Percentiles rank a stretch among this genome's conserved stretches.
Conservation (phyloP, 2,329 filamentous ascomycete genomes). For the Verticillium longisporum region DNA sequence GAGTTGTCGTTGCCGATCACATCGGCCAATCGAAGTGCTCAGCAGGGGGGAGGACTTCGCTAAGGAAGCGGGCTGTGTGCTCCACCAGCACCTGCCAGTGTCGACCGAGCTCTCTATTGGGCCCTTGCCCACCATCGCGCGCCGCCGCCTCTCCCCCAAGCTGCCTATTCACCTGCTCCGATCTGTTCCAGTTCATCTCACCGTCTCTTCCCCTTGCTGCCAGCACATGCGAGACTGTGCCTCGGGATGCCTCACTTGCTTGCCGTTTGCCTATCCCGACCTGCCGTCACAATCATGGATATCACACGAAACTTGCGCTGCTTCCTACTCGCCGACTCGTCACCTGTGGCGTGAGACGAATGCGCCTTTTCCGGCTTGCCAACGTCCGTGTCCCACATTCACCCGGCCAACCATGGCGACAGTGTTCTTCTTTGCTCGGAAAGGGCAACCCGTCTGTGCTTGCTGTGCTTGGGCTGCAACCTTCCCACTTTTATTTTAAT, state of each 20-base stretch:
- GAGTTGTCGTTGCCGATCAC: conserved; percentile 22
- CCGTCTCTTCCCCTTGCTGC: not conserved
- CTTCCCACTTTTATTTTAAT: not conserved
- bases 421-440: not conserved
- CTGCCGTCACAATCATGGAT: not conserved
- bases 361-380: not conserved
- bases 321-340: not conserved
- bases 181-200: not conserved
- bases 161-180: not conserved
- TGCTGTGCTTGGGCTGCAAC: not conserved
- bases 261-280: not conserved
- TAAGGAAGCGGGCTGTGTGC: conserved; percentile 14
- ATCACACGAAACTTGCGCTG: not conserved
- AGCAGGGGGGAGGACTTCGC: conserved; percentile 10
- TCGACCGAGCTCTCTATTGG: not conserved
- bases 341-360: not conserved
- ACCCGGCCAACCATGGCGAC: not conserved
- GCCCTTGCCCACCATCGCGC: not conserved
- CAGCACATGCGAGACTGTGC: not conserved
- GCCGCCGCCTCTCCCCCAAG: not conserved
- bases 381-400: not conserved
- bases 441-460: not conserved
- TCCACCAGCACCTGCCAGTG: not conserved
- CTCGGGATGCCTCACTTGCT: not conserved
- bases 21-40: conserved; percentile 19